A percentile compares a stretch with the other conserved stretches of the same genome.
phyloP scores from a whole-genome alignment of 169 alveolate genomes.

The Plasmodium chabaudi region DNA sequence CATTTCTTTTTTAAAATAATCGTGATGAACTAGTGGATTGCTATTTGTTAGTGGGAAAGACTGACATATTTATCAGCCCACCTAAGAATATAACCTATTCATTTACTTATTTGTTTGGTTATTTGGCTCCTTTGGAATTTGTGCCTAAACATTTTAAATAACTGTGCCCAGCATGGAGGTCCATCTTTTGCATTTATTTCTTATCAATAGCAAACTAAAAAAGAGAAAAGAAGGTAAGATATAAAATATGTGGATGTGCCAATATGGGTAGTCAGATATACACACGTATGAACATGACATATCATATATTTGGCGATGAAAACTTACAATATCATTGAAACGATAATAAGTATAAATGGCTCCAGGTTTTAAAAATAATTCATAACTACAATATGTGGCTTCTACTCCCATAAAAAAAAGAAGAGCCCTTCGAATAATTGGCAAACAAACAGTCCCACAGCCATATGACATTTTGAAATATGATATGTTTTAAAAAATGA shows the following conservation, averaged over 20 bases:
- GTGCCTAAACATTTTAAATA: no score
- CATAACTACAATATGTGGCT: constrained; percentile 37
- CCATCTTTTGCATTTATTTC: no score
- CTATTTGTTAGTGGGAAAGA: no score
- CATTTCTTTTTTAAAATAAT: no score
- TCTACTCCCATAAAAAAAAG: constrained; percentile 39
- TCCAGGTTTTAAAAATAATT: constrained; percentile 47
- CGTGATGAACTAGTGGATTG: no score
- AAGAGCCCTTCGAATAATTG: constrained; percentile 59
- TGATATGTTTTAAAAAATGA: background rate
- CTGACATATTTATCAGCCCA: no score
- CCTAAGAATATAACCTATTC: no score
- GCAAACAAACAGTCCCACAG: constrained; percentile 54
- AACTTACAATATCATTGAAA: constrained; percentile 26
- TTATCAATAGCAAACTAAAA: background rate
- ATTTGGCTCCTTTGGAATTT: no score
- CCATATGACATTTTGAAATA: constrained; percentile 46
- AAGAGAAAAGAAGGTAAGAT: background rate
- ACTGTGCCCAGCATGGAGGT: no score
- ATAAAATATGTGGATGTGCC: background rate
- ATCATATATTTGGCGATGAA: background rate
- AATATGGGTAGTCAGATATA: background rate
- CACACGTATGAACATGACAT: background rate
- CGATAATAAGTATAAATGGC: constrained; percentile 24
- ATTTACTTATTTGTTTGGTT: no score